Conservation (phyloP, 2,329 filamentous ascomycete genomes). For the Blumeria graminis region DNA sequence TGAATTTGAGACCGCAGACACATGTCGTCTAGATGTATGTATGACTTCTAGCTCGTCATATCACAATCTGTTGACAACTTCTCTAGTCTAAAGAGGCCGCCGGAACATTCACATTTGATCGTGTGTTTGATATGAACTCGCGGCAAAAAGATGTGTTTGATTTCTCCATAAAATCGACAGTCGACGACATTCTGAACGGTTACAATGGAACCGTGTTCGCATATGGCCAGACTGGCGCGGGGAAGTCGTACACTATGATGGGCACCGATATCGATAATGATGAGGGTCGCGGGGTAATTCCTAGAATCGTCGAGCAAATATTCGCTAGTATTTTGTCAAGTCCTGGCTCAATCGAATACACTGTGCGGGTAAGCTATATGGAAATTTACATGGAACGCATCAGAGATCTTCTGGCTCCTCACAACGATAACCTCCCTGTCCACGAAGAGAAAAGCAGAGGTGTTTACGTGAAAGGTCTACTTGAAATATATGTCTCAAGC, state of each 20-base stretch:
- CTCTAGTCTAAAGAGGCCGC: constrained; percentile 55
- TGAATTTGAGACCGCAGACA: constrained; percentile 67
- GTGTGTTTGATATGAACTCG: constrained; percentile 86
- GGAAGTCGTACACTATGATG: constrained; percentile 99
- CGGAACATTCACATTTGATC: constrained; percentile 86
- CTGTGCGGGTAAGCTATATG: constrained; percentile 97
- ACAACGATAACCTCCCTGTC: constrained; percentile 91
- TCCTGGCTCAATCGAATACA: constrained; percentile 87
- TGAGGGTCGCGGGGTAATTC: constrained; percentile 75
- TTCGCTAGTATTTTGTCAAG: constrained; percentile 86
- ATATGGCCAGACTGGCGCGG: constrained; percentile 92
- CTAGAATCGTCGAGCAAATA: constrained; percentile 91
- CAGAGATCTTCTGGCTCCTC: constrained; percentile 71
- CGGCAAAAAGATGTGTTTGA: constrained; percentile 88
- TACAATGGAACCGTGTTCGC: constrained; percentile 99
- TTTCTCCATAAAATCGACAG: constrained; percentile 85
- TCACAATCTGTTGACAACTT: constrained; percentile 10
- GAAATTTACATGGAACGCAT: constrained; percentile 99
- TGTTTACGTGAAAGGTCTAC: constrained; percentile 84
- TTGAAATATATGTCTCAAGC: constrained; percentile 88
- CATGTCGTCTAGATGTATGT: constrained; percentile 62
- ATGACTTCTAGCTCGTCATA: background rate
- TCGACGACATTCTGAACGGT: constrained; percentile 94
- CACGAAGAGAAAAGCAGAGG: constrained; percentile 93
- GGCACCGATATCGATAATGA: constrained; percentile 82